Conservation (phyloP, 176 grass and related monocot genomes). For the Raddia guianensis region DNA sequence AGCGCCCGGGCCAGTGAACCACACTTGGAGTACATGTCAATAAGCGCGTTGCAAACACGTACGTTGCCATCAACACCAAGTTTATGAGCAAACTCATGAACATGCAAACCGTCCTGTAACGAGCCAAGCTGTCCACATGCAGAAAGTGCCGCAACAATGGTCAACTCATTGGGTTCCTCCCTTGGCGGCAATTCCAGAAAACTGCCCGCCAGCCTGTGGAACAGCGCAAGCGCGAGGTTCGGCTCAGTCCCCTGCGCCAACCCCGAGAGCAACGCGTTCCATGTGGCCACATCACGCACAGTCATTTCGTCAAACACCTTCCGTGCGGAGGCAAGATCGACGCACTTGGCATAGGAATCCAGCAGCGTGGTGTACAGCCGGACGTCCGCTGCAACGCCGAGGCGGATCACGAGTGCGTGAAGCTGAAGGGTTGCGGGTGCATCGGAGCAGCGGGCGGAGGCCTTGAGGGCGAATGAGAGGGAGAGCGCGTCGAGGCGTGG, state of each 20-base stretch:
- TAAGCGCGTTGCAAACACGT: conserved; percentile 59
- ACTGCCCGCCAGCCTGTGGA: conserved; percentile 51
- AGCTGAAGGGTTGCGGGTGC: conserved; percentile 50
- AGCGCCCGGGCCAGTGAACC: conserved; percentile 58
- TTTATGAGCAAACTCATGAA: conserved; percentile 55
- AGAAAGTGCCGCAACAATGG: conserved; percentile 63
- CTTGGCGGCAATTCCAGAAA: conserved; percentile 41
- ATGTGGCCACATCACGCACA: conserved; percentile 66
- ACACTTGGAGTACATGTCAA: conserved; percentile 96
- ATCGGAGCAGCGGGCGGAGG: conserved; percentile 57
- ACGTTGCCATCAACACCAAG: conserved; percentile 43
- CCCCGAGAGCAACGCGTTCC: conserved; percentile 76
- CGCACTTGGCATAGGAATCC: conserved; percentile 68
- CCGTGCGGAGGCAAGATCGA: conserved; percentile 41
- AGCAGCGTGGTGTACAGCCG: conserved; percentile 72
- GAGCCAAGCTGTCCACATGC: conserved; percentile 70
- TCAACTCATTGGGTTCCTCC: conserved; percentile 64
- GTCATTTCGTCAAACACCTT: conserved; percentile 80
- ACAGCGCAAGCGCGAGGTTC: conserved; percentile 55
- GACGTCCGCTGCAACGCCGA: conserved; percentile 53
- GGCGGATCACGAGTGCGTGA: conserved; percentile 61
- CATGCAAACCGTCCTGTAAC: conserved; percentile 42
- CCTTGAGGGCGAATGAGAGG: conserved; percentile 72
- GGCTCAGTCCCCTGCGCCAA: conserved; percentile 61
- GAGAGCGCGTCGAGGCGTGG: conserved; percentile 78